Conservation (phyloP, 495 filamentous ascomycete species). For the Xylaria longipes region DNA sequence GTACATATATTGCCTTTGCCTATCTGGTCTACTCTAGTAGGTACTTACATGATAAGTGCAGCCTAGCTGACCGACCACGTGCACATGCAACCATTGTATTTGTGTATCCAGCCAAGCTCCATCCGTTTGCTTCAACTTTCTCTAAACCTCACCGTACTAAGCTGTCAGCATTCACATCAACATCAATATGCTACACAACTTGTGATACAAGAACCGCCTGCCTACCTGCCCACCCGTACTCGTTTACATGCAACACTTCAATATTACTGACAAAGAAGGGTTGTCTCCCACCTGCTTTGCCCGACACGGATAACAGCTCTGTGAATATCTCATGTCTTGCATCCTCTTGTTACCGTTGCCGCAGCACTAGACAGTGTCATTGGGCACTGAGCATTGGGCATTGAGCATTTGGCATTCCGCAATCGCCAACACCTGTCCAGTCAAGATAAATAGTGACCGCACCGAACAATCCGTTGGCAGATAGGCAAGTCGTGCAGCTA, state of each 20-base stretch:
- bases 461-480: neutral
- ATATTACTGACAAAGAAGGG: neutral
- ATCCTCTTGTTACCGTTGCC: neutral
- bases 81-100: neutral
- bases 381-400: neutral
- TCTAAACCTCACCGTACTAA: neutral
- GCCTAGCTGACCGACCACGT: neutral
- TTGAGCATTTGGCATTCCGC: neutral
- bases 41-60: neutral
- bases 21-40: neutral
- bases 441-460: neutral
- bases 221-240: neutral
- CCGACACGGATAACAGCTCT: neutral
- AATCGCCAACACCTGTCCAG: too few relatives aligned
- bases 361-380: neutral
- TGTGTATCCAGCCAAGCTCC: neutral
- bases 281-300: neutral
- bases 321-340: neutral
- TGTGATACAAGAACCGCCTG: neutral
- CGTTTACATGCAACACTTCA: neutral
- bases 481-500: constrained; percentile 11
- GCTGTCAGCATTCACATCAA: neutral
- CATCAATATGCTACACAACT: neutral
- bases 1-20: neutral
- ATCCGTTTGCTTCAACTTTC: neutral